Evolutionary conservation across 495 filamentous ascomycete species (phyloP).

Genomic region (Aspergillus panamensis): DNA sequence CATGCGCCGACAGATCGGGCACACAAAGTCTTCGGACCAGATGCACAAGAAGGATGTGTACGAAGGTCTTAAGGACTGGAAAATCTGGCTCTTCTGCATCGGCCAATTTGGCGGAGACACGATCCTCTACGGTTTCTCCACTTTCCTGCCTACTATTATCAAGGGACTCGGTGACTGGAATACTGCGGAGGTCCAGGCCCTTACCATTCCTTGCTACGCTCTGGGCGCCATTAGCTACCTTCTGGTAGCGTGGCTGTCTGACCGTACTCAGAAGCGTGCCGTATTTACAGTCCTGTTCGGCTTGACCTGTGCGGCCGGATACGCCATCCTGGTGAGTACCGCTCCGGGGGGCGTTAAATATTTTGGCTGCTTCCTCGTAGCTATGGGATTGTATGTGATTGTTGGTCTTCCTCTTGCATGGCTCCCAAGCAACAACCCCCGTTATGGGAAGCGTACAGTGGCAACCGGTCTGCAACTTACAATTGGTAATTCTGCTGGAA

Average conservation of each 20-base stretch:
- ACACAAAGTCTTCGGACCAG: slow-evolving; percentile 31
- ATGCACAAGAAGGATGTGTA: slow-evolving; percentile 52
- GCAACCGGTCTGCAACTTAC: slow-evolving; percentile 57
- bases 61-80: slow-evolving; percentile 39
- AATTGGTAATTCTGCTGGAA: slow-evolving; percentile 51
- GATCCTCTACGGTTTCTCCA: slow-evolving; percentile 56
- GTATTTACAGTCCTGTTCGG: slow-evolving; percentile 29
- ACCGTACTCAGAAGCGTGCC: slow-evolving; percentile 21
- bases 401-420: slow-evolving; percentile 38
- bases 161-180: slow-evolving; percentile 48
- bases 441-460: slow-evolving; percentile 53
- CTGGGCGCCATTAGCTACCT: slow-evolving; percentile 44
- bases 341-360: slow-evolving; percentile 45
- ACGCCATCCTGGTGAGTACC: slow-evolving; percentile 29
- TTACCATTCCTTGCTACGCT: slow-evolving; percentile 46
- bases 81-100: slow-evolving; percentile 39
- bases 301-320: not conserved
- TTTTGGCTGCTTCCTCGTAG: slow-evolving; percentile 52
- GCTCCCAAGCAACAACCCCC: slow-evolving; percentile 56
- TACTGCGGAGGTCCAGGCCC: slow-evolving; percentile 41
- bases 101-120: slow-evolving; percentile 53
- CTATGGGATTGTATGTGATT: slow-evolving; percentile 34
- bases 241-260: slow-evolving; percentile 38
- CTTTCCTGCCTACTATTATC: slow-evolving; percentile 57
- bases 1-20: slow-evolving; percentile 13